Evolutionary conservation across 345 rosid species (phyloP), one percentile per base, ranked within the genome.

Genomic region (Melaleuca alternifolia): DNA sequence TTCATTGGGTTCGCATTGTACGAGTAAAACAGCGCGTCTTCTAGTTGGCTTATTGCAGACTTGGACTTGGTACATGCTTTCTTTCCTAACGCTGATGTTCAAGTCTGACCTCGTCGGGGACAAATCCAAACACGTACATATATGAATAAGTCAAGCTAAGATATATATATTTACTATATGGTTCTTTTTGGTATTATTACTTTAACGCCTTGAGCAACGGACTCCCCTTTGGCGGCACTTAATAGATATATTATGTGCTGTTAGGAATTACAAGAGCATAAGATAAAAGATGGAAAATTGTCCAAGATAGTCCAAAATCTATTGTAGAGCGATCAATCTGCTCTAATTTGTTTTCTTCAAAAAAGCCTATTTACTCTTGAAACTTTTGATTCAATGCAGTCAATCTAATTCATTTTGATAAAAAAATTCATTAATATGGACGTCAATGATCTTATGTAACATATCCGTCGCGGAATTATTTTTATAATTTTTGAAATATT

Each of bases 391-490:
- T n/a, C n/a, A n/a, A n/a, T n/a, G n/a, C n/a, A n/a, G n/a, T n/a
- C n/a, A n/a, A n/a, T n/a, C n/a, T n/a, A n/a, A n/a, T n/a, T n/a
- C n/a, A n/a, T n/a, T n/a, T n/a, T n/a, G n/a, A n/a, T n/a, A n/a
- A n/a, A n/a, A n/a, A n/a, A n/a, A n/a, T n/a, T n/a, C n/a, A n/a
- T n/a, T n/a, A n/a, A n/a, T n/a, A n/a, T 65, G 18, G 6, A 65
- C 0, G 1, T 1, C 5, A 0, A 1, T 15, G 5, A 8, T 65
- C 24, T 4, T 7, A 8, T 10, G 3, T 65, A 1, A 65, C 21
- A 65, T 30, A 5, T 9, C 9, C 16, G 10, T 4, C 0, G 10
- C 18, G 0, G 1, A 16, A 0, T 0, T 16, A 30, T 65, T 65
- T 62, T 65, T 62, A 61, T 3, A 61, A 61, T 12, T n/a, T 59